phyloP scores from a whole-genome alignment of 1,284 basidiomycete species.

The Malassezia dermatis region DNA sequence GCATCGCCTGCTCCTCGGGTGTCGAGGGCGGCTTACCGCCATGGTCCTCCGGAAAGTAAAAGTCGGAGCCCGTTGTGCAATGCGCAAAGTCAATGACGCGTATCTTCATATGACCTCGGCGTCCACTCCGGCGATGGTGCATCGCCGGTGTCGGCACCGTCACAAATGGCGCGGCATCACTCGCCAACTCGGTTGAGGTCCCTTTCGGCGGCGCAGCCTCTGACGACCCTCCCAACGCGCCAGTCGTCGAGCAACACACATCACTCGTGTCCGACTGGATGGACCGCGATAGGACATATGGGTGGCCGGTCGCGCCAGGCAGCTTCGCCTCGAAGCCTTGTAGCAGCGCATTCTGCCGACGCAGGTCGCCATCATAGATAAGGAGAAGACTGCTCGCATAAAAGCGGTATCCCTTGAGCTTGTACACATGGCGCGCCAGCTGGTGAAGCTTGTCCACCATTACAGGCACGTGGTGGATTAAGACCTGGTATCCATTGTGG shows the following conservation, averaged over 20 bases:
- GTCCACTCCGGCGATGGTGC: background rate
- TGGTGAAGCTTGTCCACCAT: slow-evolving; percentile 84
- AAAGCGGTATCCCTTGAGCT: slow-evolving; percentile 84
- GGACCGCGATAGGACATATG: background rate
- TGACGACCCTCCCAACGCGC: background rate
- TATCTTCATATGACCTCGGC: slow-evolving; percentile 74
- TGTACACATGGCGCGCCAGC: slow-evolving; percentile 79
- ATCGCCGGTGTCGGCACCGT: slow-evolving; percentile 7
- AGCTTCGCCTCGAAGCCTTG: slow-evolving; percentile 30
- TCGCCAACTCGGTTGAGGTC: background rate
- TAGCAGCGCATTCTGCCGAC: slow-evolving; percentile 60
- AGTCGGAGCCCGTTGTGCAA: slow-evolving; percentile 89
- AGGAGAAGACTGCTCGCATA: slow-evolving; percentile 93
- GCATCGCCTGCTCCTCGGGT: slow-evolving; percentile 45
- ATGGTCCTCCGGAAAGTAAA: slow-evolving; percentile 54
- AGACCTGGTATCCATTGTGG: slow-evolving; percentile 67
- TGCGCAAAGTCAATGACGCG: slow-evolving; percentile 98
- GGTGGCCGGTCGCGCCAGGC: background rate
- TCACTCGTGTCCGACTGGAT: background rate
- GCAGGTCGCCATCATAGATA: slow-evolving; percentile 90
- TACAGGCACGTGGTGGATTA: slow-evolving; percentile 82
- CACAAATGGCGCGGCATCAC: background rate
- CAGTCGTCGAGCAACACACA: background rate
- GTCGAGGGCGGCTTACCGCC: slow-evolving; percentile 22
- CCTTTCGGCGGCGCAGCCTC: background rate